phyloP scores from a whole-genome alignment of 495 filamentous ascomycete species.

The Pseudotulostoma volvatum region DNA sequence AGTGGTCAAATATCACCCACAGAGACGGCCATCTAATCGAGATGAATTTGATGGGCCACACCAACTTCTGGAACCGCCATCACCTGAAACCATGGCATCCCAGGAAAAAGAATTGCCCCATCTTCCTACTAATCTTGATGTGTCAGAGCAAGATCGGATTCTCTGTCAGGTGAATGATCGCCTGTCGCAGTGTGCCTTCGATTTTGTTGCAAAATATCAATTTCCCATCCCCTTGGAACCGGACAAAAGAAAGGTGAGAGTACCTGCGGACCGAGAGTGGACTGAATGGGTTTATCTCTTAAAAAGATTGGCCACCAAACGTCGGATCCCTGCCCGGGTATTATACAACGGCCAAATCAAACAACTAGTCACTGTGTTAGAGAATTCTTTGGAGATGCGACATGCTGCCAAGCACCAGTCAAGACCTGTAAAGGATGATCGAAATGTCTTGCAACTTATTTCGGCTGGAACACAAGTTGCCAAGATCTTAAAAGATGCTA shows the following conservation, averaged over 20 bases:
- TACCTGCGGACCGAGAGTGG: conserved; percentile 73
- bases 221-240: conserved; percentile 70
- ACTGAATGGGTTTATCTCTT: conserved; percentile 84
- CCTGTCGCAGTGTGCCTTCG: conserved; percentile 69
- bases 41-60: conserved; percentile 82
- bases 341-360: conserved; percentile 84
- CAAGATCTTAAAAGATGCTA: conserved; percentile 67
- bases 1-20: conserved; percentile 38
- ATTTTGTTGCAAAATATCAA: conserved; percentile 79
- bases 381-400: conserved; percentile 73
- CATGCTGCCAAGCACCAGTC: conserved; percentile 72
- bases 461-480: conserved; percentile 75
- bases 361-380: conserved; percentile 65
- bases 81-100: conserved; percentile 45
- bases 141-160: conserved; percentile 70
- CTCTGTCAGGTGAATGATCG: conserved; percentile 66
- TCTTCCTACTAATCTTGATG: conserved; percentile 65
- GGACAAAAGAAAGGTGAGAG: conserved; percentile 64
- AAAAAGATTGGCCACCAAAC: conserved; percentile 70
- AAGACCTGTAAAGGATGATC: conserved; percentile 73
- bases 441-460: conserved; percentile 74
- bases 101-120: conserved; percentile 66
- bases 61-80: conserved; percentile 56
- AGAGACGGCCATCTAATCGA: conserved; percentile 60
- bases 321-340: conserved; percentile 65